Evolutionary conservation across 306 rosid genomes (phyloP).

Genomic region (Quercus berberidifolia): DNA sequence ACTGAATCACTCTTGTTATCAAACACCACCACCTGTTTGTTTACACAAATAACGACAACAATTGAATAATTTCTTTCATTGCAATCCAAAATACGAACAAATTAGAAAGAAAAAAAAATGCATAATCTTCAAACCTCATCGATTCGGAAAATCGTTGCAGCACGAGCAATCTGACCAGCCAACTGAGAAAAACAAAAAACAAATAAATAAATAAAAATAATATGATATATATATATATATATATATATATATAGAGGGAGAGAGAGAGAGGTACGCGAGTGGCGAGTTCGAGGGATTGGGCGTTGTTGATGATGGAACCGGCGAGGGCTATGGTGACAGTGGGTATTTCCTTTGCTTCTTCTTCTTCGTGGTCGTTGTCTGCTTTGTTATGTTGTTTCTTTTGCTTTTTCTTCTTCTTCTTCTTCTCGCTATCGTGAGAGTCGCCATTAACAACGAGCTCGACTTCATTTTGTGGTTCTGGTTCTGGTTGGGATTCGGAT

Average conservation of each 20-base stretch:
- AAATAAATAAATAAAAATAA: not conserved
- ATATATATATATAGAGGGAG: not conserved
- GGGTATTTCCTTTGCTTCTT: slow-evolving; percentile 35
- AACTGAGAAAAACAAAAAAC: slow-evolving; percentile 39
- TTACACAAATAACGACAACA: too few species aligned
- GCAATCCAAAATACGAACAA: too few species aligned
- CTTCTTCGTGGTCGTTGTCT: not conserved
- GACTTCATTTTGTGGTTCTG: not conserved
- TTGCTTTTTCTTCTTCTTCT: slow-evolving; percentile 27
- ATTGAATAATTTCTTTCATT: too few species aligned
- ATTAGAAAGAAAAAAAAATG: too few species aligned
- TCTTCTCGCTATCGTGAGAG: not conserved
- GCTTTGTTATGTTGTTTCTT: slow-evolving; percentile 25
- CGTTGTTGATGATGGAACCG: slow-evolving; percentile 88
- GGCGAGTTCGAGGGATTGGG: slow-evolving; percentile 83
- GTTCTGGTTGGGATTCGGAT: slow-evolving; percentile 18
- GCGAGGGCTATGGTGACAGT: slow-evolving; percentile 77
- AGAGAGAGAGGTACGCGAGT: slow-evolving; percentile 54
- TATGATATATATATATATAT: not conserved
- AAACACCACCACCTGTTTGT: slow-evolving; percentile 71
- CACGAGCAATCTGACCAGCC: slow-evolving; percentile 98
- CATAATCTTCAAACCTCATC: slow-evolving; percentile 57
- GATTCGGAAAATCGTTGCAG: slow-evolving; percentile 89
- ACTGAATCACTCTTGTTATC: slow-evolving; percentile 51
- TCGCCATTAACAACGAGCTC: slow-evolving; percentile 26